Conservation (phyloP, 2,329 filamentous ascomycete species). For the Cladosporium austrohemisphaericum region DNA sequence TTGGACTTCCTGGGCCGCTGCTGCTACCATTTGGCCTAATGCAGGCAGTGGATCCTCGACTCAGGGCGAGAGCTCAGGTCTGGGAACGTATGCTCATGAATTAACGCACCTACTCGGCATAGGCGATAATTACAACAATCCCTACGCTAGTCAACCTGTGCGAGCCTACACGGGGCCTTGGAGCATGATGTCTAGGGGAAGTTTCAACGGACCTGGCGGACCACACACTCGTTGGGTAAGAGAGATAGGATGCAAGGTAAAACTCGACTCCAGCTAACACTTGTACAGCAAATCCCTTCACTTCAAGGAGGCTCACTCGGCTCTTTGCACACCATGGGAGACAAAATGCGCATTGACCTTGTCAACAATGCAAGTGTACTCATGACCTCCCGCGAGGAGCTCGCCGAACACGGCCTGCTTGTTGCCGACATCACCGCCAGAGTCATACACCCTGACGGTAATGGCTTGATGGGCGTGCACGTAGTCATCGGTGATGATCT, state of each 20-base stretch:
- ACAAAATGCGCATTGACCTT: constrained; percentile 52
- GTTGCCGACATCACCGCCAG: constrained; percentile 48
- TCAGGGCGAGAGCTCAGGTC: constrained; percentile 52
- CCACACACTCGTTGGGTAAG: constrained; percentile 53
- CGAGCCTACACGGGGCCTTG: constrained; percentile 51
- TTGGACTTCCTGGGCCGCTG: constrained; percentile 53
- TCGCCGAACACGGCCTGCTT: constrained; percentile 39
- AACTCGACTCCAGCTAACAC: no score
- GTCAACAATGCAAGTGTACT: constrained; percentile 44
- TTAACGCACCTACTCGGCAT: constrained; percentile 51
- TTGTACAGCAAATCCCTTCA: constrained; percentile 43
- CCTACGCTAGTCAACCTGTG: constrained; percentile 44
- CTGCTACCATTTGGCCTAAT: constrained; percentile 52
- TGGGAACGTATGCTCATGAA: constrained; percentile 54
- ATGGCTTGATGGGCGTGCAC: constrained; percentile 47
- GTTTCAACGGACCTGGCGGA: constrained; percentile 50
- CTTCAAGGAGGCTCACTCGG: constrained; percentile 49
- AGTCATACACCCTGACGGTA: constrained; percentile 36
- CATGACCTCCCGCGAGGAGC: constrained; percentile 42
- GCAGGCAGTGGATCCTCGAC: constrained; percentile 52
- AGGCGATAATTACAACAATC: constrained; percentile 56
- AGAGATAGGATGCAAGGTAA: no score
- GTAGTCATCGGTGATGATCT: constrained; percentile 46
- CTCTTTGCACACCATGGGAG: constrained; percentile 51
- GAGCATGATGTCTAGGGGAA: constrained; percentile 52